Conservation (phyloP, 2,329 filamentous ascomycete genomes). For the Exophiala mesophila region DNA sequence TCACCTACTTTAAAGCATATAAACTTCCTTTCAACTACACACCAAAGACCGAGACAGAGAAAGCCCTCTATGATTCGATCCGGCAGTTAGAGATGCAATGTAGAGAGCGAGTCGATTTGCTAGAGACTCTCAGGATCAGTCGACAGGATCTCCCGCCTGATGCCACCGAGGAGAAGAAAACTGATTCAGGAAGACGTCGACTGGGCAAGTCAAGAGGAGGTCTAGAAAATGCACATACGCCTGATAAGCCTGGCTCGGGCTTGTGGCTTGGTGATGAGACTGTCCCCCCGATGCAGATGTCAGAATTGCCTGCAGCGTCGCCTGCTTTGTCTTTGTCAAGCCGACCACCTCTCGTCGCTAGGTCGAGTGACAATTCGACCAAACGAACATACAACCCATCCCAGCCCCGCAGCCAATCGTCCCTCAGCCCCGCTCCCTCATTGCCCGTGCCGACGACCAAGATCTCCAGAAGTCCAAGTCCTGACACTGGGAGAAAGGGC, state of each 20-base stretch:
- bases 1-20: constrained; percentile 78
- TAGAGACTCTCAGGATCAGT: constrained; percentile 71
- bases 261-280: constrained; percentile 77
- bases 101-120: constrained; percentile 83
- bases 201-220: constrained; percentile 23
- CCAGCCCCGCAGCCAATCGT: constrained; percentile 7
- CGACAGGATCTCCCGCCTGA: constrained; percentile 38
- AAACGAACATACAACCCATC: constrained; percentile 7
- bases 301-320: constrained; percentile 70
- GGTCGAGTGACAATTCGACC: constrained; percentile 30
- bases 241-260: constrained; percentile 11
- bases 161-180: constrained; percentile 16
- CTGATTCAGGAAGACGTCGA: constrained; percentile 19
- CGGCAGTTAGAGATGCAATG: constrained; percentile 82
- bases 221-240: constrained; percentile 16
- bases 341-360: constrained; percentile 39
- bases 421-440: constrained; percentile 30
- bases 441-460: constrained; percentile 36
- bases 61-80: constrained; percentile 73
- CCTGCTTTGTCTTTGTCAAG: constrained; percentile 58
- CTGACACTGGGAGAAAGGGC: constrained; percentile 51
- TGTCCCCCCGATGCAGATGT: constrained; percentile 73
- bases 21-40: constrained; percentile 64
- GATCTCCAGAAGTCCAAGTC: constrained; percentile 55
- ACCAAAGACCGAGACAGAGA: constrained; percentile 76